Conservation (phyloP, 306 rosid species). For the Senna siamea region DNA sequence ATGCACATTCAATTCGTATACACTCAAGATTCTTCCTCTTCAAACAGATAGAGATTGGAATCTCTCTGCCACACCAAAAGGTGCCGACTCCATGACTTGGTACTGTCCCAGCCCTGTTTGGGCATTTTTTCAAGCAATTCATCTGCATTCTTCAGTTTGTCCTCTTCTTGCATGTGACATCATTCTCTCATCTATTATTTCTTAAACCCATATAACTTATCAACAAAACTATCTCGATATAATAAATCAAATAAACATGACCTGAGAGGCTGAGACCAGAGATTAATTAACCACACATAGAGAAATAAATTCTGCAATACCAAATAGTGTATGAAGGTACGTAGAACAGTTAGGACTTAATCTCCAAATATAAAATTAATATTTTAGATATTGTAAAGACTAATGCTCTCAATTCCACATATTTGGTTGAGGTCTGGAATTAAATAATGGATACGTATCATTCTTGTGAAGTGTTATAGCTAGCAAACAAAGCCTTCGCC, state of each 20-base stretch:
- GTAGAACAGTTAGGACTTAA: too few relatives aligned
- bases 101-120: too few relatives aligned
- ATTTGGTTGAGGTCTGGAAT: background rate
- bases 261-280: too few relatives aligned
- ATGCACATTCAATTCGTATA: background rate
- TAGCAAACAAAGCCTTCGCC: background rate
- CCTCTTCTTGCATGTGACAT: background rate
- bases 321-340: too few relatives aligned
- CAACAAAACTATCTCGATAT: too few relatives aligned
- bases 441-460: background rate
- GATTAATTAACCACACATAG: too few relatives aligned
- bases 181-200: background rate
- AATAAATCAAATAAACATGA: too few relatives aligned
- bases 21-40: slow-evolving; percentile 21
- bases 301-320: too few relatives aligned
- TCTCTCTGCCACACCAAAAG: background rate
- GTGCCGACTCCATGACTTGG: background rate
- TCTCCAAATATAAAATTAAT: too few relatives aligned
- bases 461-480: background rate
- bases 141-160: background rate
- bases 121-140: background rate
- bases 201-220: too few relatives aligned
- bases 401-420: too few relatives aligned
- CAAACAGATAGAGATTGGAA: background rate
- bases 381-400: too few relatives aligned